Evolutionary conservation across 176 grass and related monocot species (phyloP).

Genomic region (Zoysia pacifica): DNA sequence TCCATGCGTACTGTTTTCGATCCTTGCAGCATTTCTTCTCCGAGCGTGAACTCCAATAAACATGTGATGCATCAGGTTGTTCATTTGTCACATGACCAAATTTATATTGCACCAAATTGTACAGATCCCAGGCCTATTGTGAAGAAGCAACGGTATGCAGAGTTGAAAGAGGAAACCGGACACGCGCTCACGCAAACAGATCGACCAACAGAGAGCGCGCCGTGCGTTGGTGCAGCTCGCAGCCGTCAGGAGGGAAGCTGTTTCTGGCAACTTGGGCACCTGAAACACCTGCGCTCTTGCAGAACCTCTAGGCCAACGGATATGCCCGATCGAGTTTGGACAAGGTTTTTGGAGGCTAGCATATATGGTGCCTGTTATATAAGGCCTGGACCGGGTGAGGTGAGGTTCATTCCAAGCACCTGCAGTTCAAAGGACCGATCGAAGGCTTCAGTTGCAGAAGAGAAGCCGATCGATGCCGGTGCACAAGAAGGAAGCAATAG

Average conservation of each 20-base stretch:
- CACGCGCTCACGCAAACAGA: not conserved
- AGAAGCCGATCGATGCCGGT: not conserved
- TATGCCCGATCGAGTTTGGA: conserved; percentile 36
- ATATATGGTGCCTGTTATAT: not conserved
- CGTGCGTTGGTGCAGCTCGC: not conserved
- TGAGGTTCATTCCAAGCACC: conserved; percentile 29
- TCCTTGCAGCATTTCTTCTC: too few species aligned
- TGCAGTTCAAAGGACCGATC: not conserved
- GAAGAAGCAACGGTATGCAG: not conserved
- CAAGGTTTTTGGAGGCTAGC: not conserved
- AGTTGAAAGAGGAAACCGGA: not conserved
- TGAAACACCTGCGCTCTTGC: not conserved
- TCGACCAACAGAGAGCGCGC: not conserved
- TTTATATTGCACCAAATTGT: not conserved
- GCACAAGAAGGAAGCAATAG: not conserved
- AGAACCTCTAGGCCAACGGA: conserved; percentile 3
- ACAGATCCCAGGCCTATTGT: not conserved
- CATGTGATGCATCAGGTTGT: too few species aligned
- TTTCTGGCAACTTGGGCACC: conserved; percentile 27
- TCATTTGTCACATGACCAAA: not conserved
- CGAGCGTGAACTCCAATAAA: too few species aligned
- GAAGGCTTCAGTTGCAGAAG: not conserved
- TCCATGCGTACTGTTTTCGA: too few species aligned
- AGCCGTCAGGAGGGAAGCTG: not conserved
- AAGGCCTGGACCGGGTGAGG: not conserved